Base-by-base conservation (phyloP, 257 asterid species). In the Fraxinus cuspidata region DNA sequence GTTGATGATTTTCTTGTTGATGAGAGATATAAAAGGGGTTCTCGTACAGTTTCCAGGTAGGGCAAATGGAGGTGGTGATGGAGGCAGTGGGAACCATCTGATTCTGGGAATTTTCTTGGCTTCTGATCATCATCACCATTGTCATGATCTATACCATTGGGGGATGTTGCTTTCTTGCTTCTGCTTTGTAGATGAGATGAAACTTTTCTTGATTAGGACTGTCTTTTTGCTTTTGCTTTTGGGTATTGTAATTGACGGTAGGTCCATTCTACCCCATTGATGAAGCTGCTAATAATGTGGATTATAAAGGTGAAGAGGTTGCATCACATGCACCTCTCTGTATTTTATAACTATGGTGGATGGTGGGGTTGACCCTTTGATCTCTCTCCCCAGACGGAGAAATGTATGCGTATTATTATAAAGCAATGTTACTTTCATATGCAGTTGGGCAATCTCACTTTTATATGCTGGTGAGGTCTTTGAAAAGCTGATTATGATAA, bases 31-130 rank as follows among this genome's bases (percentile, higher is more conserved):
- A 94, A 69, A 83, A 94, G 40, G 98, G 97, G 66, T 92, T 94
- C 76, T 94, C 96, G 80, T 94, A 94, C 34, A 94, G 74, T 76
- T 94, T 92, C 97, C 97, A 92, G 80, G 92, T 79, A 60, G 98
- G 94, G 83, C 65, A 75, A 60, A 72, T 68, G 19, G 83, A 58
- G 56, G 78, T 75, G 78, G 72, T 75, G 58, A 74, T 79, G 72
- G 88, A 86, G 75, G 80, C 80, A 56, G 71, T 79, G 32, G 82
- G 70, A 78, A 79, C 68, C 31, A 78, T 47, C 27, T 80, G 69
- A 47, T 77, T 74, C 74, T 78, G 42, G 72, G 75, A 77, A 83
- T 75, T 81, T 83, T 86, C 88, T 25, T 84, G 86, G 86, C 70
- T 85, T 81, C 47, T 78, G 85, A 85, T 86, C 86, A 86, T 90